Evolutionary conservation across 805 yeast species (phyloP).

Genomic region (Schwanniomyces occidentalis): DNA sequence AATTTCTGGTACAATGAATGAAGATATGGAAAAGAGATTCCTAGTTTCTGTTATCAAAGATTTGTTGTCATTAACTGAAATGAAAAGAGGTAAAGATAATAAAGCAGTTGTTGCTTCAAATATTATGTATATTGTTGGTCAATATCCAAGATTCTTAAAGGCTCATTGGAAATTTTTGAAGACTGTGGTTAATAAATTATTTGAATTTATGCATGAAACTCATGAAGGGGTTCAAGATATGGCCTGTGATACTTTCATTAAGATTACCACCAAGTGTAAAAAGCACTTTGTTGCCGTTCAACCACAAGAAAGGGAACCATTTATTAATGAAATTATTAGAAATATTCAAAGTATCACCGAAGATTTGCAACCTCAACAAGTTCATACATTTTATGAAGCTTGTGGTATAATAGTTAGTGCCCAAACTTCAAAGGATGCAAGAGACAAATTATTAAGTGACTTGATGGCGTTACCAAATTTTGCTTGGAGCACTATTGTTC

Average conservation of each 20-base stretch:
- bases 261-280: slow-evolving; percentile 92
- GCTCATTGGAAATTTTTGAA: slow-evolving; percentile 98
- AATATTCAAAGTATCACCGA: slow-evolving; percentile 84
- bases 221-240: slow-evolving; percentile 99
- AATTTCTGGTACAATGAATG: slow-evolving; percentile 97
- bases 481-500: slow-evolving; percentile 91
- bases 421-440: slow-evolving; percentile 66
- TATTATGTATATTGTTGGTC: slow-evolving; percentile 99
- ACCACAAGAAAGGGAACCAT: slow-evolving; percentile 83
- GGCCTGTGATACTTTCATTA: slow-evolving; percentile 99
- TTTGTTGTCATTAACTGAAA: slow-evolving; percentile 85
- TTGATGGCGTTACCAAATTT: slow-evolving; percentile 89
- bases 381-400: slow-evolving; percentile 96
- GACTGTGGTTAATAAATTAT: slow-evolving; percentile 91
- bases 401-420: slow-evolving; percentile 93
- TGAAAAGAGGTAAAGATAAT: slow-evolving; percentile 96
- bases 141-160: slow-evolving; percentile 93
- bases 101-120: slow-evolving; percentile 99
- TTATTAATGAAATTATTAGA: slow-evolving; percentile 84
- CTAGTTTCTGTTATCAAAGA: slow-evolving; percentile 92
- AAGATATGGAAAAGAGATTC: slow-evolving; percentile 93
- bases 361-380: slow-evolving; percentile 95
- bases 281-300: slow-evolving; percentile 91
- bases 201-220: slow-evolving; percentile 99
- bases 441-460: slow-evolving; percentile 71